phyloP scores from a whole-genome alignment of 2,329 filamentous ascomycete genomes.

The Cladosporium sp. region DNA sequence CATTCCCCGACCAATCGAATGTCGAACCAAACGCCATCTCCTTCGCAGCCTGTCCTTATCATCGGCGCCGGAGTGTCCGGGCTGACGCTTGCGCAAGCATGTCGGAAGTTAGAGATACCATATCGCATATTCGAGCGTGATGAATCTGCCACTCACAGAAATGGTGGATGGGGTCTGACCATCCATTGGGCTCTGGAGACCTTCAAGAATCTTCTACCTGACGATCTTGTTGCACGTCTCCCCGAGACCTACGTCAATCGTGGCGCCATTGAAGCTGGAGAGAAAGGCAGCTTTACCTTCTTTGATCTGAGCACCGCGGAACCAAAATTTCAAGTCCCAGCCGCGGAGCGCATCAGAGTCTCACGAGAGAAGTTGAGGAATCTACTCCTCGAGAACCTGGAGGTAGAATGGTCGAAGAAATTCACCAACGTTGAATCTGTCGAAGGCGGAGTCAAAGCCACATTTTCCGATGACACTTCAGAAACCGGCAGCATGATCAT shows the following conservation, averaged over 20 bases:
- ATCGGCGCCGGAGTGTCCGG: slow-evolving; percentile 21
- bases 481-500: slow-evolving; percentile 83
- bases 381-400: slow-evolving; percentile 12
- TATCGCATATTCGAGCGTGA: slow-evolving; percentile 21
- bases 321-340: slow-evolving; percentile 23
- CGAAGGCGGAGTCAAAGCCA: not conserved
- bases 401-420: slow-evolving; percentile 17
- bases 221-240: slow-evolving; percentile 42
- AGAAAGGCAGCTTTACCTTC: slow-evolving; percentile 50
- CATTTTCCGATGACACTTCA: slow-evolving; percentile 31
- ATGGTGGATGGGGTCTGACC: slow-evolving; percentile 54
- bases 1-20: slow-evolving; percentile 1
- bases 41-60: slow-evolving; percentile 16
- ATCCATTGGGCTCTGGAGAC: slow-evolving; percentile 58
- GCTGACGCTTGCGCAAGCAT: slow-evolving; percentile 19
- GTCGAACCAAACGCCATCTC: not conserved
- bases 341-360: slow-evolving; percentile 15
- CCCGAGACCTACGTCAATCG: slow-evolving; percentile 52
- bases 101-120: slow-evolving; percentile 16
- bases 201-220: slow-evolving; percentile 49
- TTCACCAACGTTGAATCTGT: not conserved
- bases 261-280: slow-evolving; percentile 45
- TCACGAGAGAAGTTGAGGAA: slow-evolving; percentile 16
- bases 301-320: slow-evolving; percentile 50
- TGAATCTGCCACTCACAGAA: slow-evolving; percentile 12